phyloP scores from a whole-genome alignment of 495 filamentous ascomycete species.

The Elasticomyces elasticus region DNA sequence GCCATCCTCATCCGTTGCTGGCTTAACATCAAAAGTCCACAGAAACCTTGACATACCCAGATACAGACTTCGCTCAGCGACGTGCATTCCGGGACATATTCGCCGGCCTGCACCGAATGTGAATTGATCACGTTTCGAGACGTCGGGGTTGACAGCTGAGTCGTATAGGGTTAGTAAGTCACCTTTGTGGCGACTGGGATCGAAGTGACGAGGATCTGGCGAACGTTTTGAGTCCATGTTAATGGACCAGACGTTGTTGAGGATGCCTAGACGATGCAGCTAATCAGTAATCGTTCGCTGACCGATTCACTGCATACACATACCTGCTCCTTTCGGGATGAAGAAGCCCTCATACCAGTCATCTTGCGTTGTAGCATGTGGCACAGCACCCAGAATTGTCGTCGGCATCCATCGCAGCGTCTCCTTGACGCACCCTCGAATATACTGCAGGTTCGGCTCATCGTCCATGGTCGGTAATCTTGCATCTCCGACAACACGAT shows the following conservation, averaged over 20 bases:
- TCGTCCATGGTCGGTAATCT: constrained; percentile 19
- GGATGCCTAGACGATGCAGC: neutral
- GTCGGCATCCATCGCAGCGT: constrained; percentile 23
- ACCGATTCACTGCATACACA: no score
- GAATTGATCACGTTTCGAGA: constrained; percentile 24
- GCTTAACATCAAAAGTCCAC: constrained; percentile 26
- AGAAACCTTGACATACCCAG: constrained; percentile 20
- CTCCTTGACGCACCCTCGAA: constrained; percentile 19
- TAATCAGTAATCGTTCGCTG: neutral
- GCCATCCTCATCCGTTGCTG: constrained; percentile 25
- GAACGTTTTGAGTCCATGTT: constrained; percentile 20
- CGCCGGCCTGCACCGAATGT: constrained; percentile 28
- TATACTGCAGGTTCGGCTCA: constrained; percentile 10
- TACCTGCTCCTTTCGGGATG: constrained; percentile 24
- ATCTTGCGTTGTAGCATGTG: constrained; percentile 30
- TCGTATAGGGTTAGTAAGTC: constrained; percentile 12
- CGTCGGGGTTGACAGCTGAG: constrained; percentile 17
- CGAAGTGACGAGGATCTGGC: constrained; percentile 19
- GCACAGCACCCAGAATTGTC: constrained; percentile 23
- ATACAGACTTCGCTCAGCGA: constrained; percentile 26
- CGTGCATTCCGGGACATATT: constrained; percentile 27
- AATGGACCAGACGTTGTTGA: constrained; percentile 23
- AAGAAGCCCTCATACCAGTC: constrained; percentile 28
- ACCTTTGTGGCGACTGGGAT: constrained; percentile 19
- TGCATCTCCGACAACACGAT: constrained; percentile 16